phyloP scores from a whole-genome alignment of 2,329 filamentous ascomycete species.

The Pseudonectria buxi region DNA sequence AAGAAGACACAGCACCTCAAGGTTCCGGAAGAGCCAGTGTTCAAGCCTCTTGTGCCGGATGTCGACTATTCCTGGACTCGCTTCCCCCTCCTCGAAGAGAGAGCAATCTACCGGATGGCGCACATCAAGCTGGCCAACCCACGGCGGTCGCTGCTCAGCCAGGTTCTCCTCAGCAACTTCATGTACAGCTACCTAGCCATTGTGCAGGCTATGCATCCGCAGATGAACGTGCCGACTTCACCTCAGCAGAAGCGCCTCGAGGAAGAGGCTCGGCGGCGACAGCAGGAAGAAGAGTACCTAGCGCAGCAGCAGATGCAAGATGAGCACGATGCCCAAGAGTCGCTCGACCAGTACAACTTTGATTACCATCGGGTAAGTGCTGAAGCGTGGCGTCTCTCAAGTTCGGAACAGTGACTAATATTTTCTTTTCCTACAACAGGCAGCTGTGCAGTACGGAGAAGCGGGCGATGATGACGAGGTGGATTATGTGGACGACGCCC shows the following conservation, averaged over 20 bases:
- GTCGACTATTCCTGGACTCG: slow-evolving; percentile 94
- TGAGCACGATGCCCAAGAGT: slow-evolving; percentile 39
- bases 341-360: slow-evolving; percentile 46
- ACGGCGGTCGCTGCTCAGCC: slow-evolving; percentile 81
- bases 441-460: slow-evolving; percentile 41
- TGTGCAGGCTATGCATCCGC: slow-evolving; percentile 97
- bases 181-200: slow-evolving; percentile 99
- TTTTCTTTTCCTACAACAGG: slow-evolving; percentile 21
- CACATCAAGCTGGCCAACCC: slow-evolving; percentile 99
- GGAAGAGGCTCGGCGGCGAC: slow-evolving; percentile 45
- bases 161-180: slow-evolving; percentile 95
- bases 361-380: slow-evolving; percentile 46
- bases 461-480: slow-evolving; percentile 35
- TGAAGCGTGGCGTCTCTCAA: background rate
- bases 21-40: slow-evolving; percentile 70
- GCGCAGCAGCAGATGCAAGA: slow-evolving; percentile 40
- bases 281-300: slow-evolving; percentile 43
- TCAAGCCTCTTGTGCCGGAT: slow-evolving; percentile 70
- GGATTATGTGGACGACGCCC: slow-evolving; percentile 46
- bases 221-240: slow-evolving; percentile 83
- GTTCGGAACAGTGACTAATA: slow-evolving; percentile 6
- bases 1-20: slow-evolving; percentile 71
- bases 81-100: slow-evolving; percentile 90
- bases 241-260: slow-evolving; percentile 63
- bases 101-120: slow-evolving; percentile 96